Base-by-base conservation (phyloP, 2,329 filamentous ascomycete species). In the Claviceps maximensis region DNA sequence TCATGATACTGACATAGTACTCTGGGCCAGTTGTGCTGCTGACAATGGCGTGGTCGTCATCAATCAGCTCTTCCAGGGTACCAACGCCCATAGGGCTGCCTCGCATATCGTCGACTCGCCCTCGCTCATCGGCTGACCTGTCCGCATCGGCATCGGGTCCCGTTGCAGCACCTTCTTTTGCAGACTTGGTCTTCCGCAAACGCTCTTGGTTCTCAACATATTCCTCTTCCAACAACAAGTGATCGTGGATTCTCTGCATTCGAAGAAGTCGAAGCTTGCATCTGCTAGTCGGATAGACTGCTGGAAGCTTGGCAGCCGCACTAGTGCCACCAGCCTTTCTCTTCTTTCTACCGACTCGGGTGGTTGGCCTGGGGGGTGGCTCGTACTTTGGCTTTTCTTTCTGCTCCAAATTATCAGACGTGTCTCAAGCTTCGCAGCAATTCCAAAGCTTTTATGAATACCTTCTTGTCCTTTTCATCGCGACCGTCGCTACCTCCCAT, bases 381-480 rank as follows among this genome's bases (percentile, higher is more conserved):
- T 98, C 93, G 78, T 98, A 98, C 86, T 95, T 97, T 68, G 93
- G 93, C 84, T 98, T 98, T 58, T 98, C 91, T 80, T 98, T 97
- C 91, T 95, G 65, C 62, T 56, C 36, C 40, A 27, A 29, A 55
- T 2, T 51, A 54, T 68, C 4, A 15, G 9, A 9, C 17, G 23
- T 25, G 51, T n/a, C 12, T 25, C 15, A 17, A 2, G 3, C 2
- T 10, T 25, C 13, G 23, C 12, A 12, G 4, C 12, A 10, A 29
- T 27, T 27, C 51, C 51, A 36, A 47, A 31, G 12, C 21, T 23
- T 4, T 19, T 47, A 17, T 13, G 53, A 69, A 53, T 73, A 87
- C 91, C 82, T 97, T 97, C 80, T 97, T 95, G 65, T 94, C 90
- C 74, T 90, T 90, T 17, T 87, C 86, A 62, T 91, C 84, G 58